Conservation (phyloP, 257 asterid genomes). For the Dorcoceras hygrometricum region DNA sequence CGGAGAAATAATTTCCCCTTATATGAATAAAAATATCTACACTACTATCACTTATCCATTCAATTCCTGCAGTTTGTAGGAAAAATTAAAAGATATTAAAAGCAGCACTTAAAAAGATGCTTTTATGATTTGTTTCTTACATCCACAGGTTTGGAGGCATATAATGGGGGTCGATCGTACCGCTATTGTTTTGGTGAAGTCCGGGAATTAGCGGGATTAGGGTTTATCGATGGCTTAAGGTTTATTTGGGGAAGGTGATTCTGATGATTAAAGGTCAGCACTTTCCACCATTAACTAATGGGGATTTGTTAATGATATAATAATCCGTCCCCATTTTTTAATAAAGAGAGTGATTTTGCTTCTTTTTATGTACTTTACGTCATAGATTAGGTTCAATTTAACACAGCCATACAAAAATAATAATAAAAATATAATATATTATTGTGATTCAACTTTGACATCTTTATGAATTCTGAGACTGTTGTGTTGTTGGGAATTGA, state of each 20-base stretch:
- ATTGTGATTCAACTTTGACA: constrained; percentile 18
- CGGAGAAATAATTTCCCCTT: background rate
- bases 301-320: no score
- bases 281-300: background rate
- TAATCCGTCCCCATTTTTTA: background rate
- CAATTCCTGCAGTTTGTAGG: no score
- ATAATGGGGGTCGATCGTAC: background rate
- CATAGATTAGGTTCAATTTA: background rate
- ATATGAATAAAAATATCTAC: background rate
- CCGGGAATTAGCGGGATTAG: background rate
- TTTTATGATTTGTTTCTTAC: background rate
- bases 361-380: background rate
- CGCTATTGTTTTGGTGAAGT: background rate
- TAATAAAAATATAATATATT: no score
- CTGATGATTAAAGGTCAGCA: background rate
- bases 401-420: background rate
- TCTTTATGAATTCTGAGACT: constrained; percentile 15
- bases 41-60: no score
- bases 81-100: no score
- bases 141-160: background rate
- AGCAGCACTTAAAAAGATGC: background rate
- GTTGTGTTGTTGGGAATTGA: constrained; percentile 29
- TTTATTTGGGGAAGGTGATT: background rate
- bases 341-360: background rate
- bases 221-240: background rate